Evolutionary conservation across 2,329 filamentous ascomycete species (phyloP).

Genomic region (Diaporthe sp.): DNA sequence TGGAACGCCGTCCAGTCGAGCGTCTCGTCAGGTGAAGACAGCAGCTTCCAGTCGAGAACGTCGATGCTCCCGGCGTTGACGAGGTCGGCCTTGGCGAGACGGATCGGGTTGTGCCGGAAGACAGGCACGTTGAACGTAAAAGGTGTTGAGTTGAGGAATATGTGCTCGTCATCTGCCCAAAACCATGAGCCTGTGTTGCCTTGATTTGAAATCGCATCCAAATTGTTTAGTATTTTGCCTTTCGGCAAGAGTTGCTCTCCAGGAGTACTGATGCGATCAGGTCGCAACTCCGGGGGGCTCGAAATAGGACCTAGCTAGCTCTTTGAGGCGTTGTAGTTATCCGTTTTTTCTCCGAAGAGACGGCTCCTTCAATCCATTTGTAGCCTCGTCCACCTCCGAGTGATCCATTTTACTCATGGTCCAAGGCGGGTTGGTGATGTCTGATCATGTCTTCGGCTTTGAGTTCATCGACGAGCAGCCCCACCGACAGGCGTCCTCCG

Average conservation of each 20-base stretch:
- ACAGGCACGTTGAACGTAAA: not conserved
- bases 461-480: no score
- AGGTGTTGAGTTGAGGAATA: not conserved
- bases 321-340: not conserved
- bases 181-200: not conserved
- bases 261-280: not conserved
- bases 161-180: not conserved
- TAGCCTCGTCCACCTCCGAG: not conserved
- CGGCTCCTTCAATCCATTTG: no score
- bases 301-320: not conserved
- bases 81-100: not conserved
- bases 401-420: not conserved
- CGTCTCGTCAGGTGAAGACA: not conserved
- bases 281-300: not conserved
- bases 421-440: not conserved
- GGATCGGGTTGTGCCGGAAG: not conserved
- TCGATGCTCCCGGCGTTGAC: no score
- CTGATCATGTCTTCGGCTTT: not conserved
- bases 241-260: no score
- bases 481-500: not conserved
- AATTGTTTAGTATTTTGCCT: no score
- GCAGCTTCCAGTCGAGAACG: no score
- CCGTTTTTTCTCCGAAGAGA: not conserved
- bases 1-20: not conserved
- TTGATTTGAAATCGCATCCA: no score